Conservation (phyloP, 768 basidiomycete genomes). For the Mycena albidolilacea region DNA sequence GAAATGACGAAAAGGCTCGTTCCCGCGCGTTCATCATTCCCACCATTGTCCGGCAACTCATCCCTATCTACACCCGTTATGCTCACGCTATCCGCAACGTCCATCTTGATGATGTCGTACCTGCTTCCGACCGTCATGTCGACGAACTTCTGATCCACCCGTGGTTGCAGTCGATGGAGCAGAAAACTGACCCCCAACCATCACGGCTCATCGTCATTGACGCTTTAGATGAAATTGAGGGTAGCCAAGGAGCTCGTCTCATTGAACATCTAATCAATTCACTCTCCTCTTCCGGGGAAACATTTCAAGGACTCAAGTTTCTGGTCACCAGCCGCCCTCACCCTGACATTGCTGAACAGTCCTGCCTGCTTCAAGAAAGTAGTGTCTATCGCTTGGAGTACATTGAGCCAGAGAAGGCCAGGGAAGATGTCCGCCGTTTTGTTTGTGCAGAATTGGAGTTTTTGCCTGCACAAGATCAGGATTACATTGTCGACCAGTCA, state of each 20-base stretch:
- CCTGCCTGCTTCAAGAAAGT: not conserved
- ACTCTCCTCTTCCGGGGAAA: not conserved
- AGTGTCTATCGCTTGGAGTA: constrained; percentile 6
- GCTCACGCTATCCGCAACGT: not conserved
- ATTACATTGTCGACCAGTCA: not conserved
- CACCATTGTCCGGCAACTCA: constrained; percentile 11
- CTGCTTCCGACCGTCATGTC: not conserved
- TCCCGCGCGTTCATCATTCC: constrained; percentile 2
- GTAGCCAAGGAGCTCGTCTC: not conserved
- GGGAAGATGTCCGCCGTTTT: not conserved
- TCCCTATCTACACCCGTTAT: not conserved
- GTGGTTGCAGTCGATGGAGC: not conserved
- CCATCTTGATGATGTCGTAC: not conserved
- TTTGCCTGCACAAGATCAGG: not conserved
- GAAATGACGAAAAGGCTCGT: not conserved
- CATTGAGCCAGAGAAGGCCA: not conserved
- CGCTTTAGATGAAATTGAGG: constrained; percentile 3
- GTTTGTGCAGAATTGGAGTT: not conserved
- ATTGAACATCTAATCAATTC: not conserved
- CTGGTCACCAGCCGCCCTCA: constrained; percentile 3
- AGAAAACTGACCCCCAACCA: not conserved
- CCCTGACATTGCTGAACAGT: not conserved
- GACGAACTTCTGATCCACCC: constrained; percentile 1
- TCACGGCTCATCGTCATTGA: not conserved
- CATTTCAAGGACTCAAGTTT: not conserved